phyloP scores from a whole-genome alignment of 2,329 filamentous ascomycete species.

The Exophiala calicioides region DNA sequence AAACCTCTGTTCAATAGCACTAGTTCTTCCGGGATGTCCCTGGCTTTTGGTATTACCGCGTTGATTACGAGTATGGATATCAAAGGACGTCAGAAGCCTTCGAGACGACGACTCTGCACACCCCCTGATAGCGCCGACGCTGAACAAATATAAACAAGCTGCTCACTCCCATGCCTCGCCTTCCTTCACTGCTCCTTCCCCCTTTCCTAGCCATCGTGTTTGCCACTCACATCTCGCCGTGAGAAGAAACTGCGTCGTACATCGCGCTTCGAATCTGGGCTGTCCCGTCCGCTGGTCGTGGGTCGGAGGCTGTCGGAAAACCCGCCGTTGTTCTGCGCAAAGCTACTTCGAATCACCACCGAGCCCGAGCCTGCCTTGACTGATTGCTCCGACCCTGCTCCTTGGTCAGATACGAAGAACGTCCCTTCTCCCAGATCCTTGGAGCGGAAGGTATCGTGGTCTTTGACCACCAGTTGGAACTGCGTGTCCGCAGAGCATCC shows the following conservation, averaged over 20 bases:
- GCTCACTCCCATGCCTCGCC: neutral
- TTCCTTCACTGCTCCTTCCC: neutral
- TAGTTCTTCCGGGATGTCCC: neutral
- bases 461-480: constrained; percentile 83
- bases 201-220: constrained; percentile 21
- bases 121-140: constrained; percentile 8
- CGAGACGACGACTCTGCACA: too few relatives aligned
- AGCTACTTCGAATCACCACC: constrained; percentile 73
- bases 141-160: constrained; percentile 4
- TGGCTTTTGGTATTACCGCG: constrained; percentile 22
- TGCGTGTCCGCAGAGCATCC: constrained; percentile 77
- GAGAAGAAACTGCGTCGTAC: constrained; percentile 50
- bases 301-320: constrained; percentile 30
- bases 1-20: too few relatives aligned
- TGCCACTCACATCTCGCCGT: constrained; percentile 40
- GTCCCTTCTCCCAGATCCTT: constrained; percentile 82
- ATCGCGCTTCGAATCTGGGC: constrained; percentile 45
- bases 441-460: constrained; percentile 79
- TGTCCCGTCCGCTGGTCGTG: constrained; percentile 34
- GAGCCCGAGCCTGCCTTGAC: constrained; percentile 71
- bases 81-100: neutral
- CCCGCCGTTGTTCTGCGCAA: constrained; percentile 55
- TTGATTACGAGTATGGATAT: constrained; percentile 8
- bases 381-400: constrained; percentile 67
- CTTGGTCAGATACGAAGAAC: constrained; percentile 89